phyloP scores from a whole-genome alignment of 2,329 filamentous ascomycete genomes.

The Arthrobotrys megalospora region DNA sequence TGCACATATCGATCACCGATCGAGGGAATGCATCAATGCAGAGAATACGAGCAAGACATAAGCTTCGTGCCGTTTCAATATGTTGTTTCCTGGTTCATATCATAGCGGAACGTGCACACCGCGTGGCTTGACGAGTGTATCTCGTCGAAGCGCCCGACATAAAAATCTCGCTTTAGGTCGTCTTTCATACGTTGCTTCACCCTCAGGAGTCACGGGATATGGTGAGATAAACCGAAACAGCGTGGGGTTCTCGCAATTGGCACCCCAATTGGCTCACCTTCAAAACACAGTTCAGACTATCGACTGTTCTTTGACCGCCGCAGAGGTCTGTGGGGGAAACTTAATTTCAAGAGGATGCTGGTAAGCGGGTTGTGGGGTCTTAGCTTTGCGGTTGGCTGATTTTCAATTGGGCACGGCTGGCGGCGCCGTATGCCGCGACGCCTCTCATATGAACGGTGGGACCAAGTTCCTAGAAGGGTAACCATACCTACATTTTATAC shows the following conservation, averaged over 20 bases:
- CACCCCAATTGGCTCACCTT: slow-evolving; percentile 15
- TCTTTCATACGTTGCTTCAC: neutral
- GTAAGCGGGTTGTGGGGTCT: slow-evolving; percentile 23
- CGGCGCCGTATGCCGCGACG: slow-evolving; percentile 35
- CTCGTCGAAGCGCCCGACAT: slow-evolving; percentile 15
- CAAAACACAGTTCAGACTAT: slow-evolving; percentile 25
- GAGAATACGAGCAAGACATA: slow-evolving; percentile 4
- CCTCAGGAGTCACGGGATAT: slow-evolving; percentile 16
- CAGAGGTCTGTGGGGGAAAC: slow-evolving; percentile 7
- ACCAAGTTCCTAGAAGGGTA: neutral
- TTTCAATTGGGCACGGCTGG: slow-evolving; percentile 10
- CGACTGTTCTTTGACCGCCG: neutral
- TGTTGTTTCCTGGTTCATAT: slow-evolving; percentile 9
- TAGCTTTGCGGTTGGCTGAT: slow-evolving; percentile 3
- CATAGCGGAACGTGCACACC: slow-evolving; percentile 2
- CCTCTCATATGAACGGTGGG: slow-evolving; percentile 10
- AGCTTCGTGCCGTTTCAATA: slow-evolving; percentile 11
- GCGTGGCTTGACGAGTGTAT: slow-evolving; percentile 25
- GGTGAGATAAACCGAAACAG: slow-evolving; percentile 22
- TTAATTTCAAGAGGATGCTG: slow-evolving; percentile 25
- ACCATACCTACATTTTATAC: neutral
- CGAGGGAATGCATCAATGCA: neutral
- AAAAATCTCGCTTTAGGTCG: slow-evolving; percentile 5
- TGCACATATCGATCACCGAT: neutral
- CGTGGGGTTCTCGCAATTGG: slow-evolving; percentile 36